These are phyloP conservation scores for Abrus precatorius DNA, from an alignment of 306 rosid genomes.

Conservation along the genomic window DNA sequence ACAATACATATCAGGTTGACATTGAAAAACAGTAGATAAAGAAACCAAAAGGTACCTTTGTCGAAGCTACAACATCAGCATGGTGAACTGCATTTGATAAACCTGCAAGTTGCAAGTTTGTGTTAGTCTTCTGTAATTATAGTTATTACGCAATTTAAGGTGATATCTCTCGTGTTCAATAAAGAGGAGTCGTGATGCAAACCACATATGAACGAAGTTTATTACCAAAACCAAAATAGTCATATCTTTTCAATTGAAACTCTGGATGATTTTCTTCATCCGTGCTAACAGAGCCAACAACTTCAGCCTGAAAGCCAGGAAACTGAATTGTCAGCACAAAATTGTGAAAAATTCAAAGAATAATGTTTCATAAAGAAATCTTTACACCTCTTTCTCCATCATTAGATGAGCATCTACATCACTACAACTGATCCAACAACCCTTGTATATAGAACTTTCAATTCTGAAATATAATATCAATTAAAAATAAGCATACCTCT, in stretches of 20 bases:
- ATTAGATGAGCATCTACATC: not conserved
- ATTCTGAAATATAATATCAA: constrained; percentile 26
- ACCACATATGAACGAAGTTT: constrained; percentile 29
- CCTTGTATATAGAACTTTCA: not conserved
- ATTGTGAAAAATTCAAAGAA: constrained; percentile 9
- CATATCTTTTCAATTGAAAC: constrained; percentile 75
- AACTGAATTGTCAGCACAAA: constrained; percentile 31
- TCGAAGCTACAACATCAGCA: constrained; percentile 78
- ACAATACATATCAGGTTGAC: constrained; percentile 17
- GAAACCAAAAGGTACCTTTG: constrained; percentile 65
- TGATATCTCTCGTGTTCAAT: constrained; percentile 8
- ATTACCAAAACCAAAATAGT: constrained; percentile 89
- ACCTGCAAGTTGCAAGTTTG: constrained; percentile 60
- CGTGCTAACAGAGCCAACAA: constrained; percentile 59
- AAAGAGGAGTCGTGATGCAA: constrained; percentile 32
- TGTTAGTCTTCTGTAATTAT: constrained; percentile 34
- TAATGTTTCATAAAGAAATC: constrained; percentile 22
- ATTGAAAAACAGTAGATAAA: constrained; percentile 28
- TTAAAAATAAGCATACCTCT: constrained; percentile 67
- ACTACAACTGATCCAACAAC: constrained; percentile 2
- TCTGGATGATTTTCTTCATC: constrained; percentile 74
- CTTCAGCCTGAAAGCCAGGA: constrained; percentile 82
- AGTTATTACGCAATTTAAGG: constrained; percentile 27
- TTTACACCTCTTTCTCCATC: not conserved
- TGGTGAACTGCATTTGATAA: constrained; percentile 64